Percentiles rank a stretch among this genome's conserved stretches.
Conservation (phyloP, 2,329 filamentous ascomycete species). For the Calonectria leucothoes region DNA sequence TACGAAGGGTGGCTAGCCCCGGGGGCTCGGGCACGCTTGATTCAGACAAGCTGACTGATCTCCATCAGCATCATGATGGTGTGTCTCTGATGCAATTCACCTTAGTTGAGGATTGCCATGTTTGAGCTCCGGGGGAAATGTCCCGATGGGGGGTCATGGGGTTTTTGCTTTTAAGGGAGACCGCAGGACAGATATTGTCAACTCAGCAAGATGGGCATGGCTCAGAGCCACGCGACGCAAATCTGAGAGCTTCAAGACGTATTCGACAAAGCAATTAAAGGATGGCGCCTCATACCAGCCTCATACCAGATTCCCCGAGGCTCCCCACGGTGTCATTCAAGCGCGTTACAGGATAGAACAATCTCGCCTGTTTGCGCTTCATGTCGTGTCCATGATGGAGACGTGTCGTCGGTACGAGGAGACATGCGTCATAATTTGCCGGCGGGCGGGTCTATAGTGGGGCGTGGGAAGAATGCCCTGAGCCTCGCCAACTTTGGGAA, state of each 20-base stretch:
- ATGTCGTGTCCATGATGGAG: conserved; percentile 2
- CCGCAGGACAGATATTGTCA: background rate
- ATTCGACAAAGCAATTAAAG: no score
- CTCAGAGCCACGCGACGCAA: background rate
- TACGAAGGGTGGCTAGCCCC: background rate
- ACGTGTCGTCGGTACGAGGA: conserved; percentile 5
- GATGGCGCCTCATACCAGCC: background rate
- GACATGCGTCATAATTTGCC: conserved; percentile 38
- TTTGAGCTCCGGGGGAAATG: background rate
- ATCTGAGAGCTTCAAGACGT: background rate
- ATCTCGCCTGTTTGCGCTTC: background rate
- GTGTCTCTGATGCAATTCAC: conserved; percentile 2
- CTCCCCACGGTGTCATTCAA: background rate
- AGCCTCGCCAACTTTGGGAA: conserved; percentile 21
- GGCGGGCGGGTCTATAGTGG: conserved; percentile 28
- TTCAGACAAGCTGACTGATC: background rate
- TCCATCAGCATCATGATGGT: conserved; percentile 2
- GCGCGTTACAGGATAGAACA: background rate
- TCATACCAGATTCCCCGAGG: background rate
- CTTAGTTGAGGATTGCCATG: background rate
- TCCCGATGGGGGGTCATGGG: background rate
- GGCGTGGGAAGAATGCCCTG: conserved; percentile 21
- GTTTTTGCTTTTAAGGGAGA: background rate
- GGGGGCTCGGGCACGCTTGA: background rate
- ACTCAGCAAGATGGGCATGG: no score